Conservation (phyloP, 805 yeast species). For the Sugiyamaella smithiae region DNA sequence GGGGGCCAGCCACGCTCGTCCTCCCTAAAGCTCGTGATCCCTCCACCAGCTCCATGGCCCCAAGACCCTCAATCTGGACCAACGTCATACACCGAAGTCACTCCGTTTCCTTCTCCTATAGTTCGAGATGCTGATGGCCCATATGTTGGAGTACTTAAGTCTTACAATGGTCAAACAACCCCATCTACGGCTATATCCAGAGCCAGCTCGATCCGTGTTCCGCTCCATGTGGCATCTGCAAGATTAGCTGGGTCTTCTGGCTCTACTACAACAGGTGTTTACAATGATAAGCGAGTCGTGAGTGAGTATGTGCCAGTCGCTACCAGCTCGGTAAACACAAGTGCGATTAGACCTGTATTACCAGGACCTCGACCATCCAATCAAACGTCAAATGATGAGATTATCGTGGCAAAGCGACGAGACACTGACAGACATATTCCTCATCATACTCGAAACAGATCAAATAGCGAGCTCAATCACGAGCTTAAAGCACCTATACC, state of each 20-base stretch:
- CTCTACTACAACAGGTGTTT: background rate
- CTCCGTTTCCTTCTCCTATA: conserved; percentile 21
- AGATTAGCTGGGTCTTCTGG: background rate
- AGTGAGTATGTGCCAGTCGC: conserved; percentile 18
- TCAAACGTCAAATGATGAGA: background rate
- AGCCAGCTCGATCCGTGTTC: conserved; percentile 17
- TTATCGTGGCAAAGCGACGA: conserved; percentile 3
- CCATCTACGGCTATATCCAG: conserved; percentile 19
- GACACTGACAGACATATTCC: background rate
- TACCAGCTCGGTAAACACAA: conserved; percentile 1
- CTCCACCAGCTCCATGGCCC: conserved; percentile 1
- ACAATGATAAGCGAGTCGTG: conserved; percentile 9
- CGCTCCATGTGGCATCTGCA: background rate
- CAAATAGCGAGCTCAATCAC: conserved; percentile 8
- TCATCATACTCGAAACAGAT: conserved; percentile 2
- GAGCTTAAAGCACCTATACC: background rate
- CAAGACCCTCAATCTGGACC: background rate
- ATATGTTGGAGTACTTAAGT: conserved; percentile 4
- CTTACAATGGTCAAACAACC: conserved; percentile 18
- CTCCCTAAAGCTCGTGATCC: conserved; percentile 5
- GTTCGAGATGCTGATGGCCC: conserved; percentile 1
- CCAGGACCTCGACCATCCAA: conserved; percentile 2
- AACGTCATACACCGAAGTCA: conserved; percentile 10
- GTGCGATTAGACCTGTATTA: conserved; percentile 1
- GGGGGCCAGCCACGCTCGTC: background rate